These are phyloP conservation scores for Biscogniauxia sp. DNA, from an alignment of 2,329 filamentous ascomycete genomes.

Conservation along the genomic window DNA sequence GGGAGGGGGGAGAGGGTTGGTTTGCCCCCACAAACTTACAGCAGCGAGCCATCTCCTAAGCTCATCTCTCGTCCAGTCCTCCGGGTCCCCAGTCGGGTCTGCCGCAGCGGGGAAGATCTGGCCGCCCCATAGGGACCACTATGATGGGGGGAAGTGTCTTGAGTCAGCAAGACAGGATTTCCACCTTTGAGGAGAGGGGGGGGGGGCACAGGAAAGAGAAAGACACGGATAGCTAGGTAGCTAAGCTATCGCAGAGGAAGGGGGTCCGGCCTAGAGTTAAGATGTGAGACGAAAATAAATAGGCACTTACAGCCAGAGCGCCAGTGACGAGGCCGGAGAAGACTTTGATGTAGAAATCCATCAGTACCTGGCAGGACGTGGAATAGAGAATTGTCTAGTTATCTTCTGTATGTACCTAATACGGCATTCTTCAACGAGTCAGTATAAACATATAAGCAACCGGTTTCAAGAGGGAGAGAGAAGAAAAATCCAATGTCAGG, in stretches of 20 bases:
- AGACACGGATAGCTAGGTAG: background rate
- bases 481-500: background rate
- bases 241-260: too few relatives aligned
- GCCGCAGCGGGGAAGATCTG: slow-evolving; percentile 74
- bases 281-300: too few relatives aligned
- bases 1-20: too few relatives aligned
- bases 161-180: background rate
- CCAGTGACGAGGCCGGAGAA: slow-evolving; percentile 82
- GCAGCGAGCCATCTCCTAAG: slow-evolving; percentile 75
- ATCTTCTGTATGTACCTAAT: slow-evolving; percentile 50
- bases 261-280: too few relatives aligned
- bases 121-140: slow-evolving; percentile 79
- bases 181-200: too few relatives aligned
- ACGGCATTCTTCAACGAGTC: slow-evolving; percentile 58
- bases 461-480: background rate
- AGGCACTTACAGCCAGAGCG: slow-evolving; percentile 55
- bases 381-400: background rate
- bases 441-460: background rate
- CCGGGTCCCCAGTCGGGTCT: slow-evolving; percentile 75
- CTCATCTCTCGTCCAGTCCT: slow-evolving; percentile 75
- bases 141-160: background rate
- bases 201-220: background rate
- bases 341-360: slow-evolving; percentile 45
- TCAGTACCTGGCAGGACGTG: slow-evolving; percentile 20
- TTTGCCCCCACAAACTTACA: slow-evolving; percentile 54